Evolutionary conservation across 73 alveolate species (phyloP).

Genomic region (Paramecium tetraurelia): DNA sequence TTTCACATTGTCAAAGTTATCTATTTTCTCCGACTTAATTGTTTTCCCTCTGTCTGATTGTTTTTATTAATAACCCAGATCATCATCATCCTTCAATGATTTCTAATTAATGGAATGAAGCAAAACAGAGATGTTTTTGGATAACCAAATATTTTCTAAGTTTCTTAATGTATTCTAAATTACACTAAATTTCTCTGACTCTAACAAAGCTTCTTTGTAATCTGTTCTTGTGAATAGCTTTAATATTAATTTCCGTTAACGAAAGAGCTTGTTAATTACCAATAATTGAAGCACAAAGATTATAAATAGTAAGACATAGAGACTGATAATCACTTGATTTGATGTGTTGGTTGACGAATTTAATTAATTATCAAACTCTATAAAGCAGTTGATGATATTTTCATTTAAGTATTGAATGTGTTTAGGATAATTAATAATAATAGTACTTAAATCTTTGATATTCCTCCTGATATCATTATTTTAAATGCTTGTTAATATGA

Average conservation of each 20-base stretch:
- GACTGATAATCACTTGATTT: background rate
- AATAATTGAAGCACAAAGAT: background rate
- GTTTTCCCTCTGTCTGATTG: background rate
- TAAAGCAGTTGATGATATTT: background rate
- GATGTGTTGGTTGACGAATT: background rate
- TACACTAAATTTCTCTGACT: background rate
- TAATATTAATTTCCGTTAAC: background rate
- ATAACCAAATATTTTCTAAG: background rate
- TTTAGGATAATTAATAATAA: background rate
- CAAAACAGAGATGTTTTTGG: background rate
- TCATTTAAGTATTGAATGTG: background rate
- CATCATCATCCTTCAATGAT: background rate
- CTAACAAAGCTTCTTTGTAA: background rate
- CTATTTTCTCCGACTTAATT: background rate
- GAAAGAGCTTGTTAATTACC: background rate
- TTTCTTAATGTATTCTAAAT: background rate
- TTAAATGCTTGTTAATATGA: background rate
- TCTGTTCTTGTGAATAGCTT: background rate
- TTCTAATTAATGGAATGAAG: background rate
- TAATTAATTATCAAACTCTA: background rate
- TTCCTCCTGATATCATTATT: background rate
- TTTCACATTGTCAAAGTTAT: background rate
- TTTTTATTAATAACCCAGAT: background rate
- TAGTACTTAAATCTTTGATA: background rate
- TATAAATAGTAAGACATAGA: background rate